Evolutionary conservation across 2,329 filamentous ascomycete species (phyloP).

Genomic region (Beauveria scarabaeidicola): DNA sequence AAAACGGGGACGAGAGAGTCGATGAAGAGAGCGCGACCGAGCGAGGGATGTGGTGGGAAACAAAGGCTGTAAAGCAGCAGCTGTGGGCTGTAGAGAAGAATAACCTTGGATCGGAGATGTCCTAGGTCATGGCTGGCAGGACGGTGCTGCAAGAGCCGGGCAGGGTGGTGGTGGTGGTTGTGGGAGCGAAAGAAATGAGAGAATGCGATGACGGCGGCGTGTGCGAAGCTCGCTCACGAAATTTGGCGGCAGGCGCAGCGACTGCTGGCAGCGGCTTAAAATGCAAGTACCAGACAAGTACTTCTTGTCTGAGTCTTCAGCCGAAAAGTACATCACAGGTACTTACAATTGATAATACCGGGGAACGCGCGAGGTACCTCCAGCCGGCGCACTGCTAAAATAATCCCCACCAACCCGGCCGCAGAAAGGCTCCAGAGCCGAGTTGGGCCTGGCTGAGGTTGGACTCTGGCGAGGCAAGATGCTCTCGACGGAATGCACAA

Average conservation of each 20-base stretch:
- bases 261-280: not conserved
- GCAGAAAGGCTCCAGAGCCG: not conserved
- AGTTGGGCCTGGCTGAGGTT: not conserved
- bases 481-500: too few relatives aligned
- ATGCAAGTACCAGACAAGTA: not conserved
- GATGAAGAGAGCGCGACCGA: conserved; percentile 9
- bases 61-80: not conserved
- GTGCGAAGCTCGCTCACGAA: conserved; percentile 9
- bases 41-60: conserved; percentile 11
- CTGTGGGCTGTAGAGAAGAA: conserved; percentile 6
- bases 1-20: conserved; percentile 1
- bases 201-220: conserved; percentile 9
- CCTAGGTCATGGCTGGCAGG: conserved; percentile 16
- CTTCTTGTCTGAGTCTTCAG: not conserved
- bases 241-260: conserved; percentile 10
- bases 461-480: too few relatives aligned
- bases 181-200: conserved; percentile 5
- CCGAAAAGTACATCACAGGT: not conserved
- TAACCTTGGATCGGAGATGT: conserved; percentile 11
- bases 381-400: not conserved
- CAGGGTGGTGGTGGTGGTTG: not conserved
- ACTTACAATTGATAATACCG: not conserved
- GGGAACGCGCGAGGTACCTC: not conserved
- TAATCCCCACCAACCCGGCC: not conserved
- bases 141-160: conserved; percentile 1